Base-by-base conservation (phyloP, 1,139 yeast genomes). In the Nakaseomyces glabratus region DNA sequence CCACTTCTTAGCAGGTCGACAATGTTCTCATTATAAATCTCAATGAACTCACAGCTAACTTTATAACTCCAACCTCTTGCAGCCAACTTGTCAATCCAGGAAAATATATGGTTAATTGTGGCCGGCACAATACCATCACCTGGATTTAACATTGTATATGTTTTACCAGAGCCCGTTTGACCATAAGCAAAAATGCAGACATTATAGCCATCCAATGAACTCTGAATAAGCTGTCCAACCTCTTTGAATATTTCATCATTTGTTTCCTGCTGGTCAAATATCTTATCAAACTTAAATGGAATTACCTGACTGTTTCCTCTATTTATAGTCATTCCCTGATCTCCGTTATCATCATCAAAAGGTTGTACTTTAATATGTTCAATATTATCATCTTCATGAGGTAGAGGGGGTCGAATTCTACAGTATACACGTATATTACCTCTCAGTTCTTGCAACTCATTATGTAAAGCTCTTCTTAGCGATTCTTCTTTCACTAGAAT, bases 121-220 rank as follows among this genome's bases (percentile, higher is more conserved):
- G 75, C 63, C 1, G 95, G 88, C 22, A 88, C 84, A 68, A 90
- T 76, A 15, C 98, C 98, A 50, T 76, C 79, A 3, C 59, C 48
- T 0, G 72, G 63, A 29, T 69, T 69, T 1, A 93, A 72, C 98
- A 90, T 90, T 0, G 98, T 90, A 55, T 63, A 79, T 0, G 97
- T 88, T 55, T 90, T 90, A 3, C 98, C 98, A 0, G 96, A 86
- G 0, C 98, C 97, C 0, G 98, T 90, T 60, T 90, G 98, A 0
- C 98, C 98, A 58, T 90, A 90, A 0, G 98, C 95, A 63, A 90
- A 86, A 1, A 90, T 86, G 56, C 96, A 86, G 3, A 85, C 95
- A 49, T 86, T 86, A 52, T 68, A 78, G 0, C 98, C 98, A 61
- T 90, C 95, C 20, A 90, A 58, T 0, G 93, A 82, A 37, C 94